Base-by-base conservation (phyloP, 2,329 filamentous ascomycete genomes). In the Teratosphaeriaceae sp. region DNA sequence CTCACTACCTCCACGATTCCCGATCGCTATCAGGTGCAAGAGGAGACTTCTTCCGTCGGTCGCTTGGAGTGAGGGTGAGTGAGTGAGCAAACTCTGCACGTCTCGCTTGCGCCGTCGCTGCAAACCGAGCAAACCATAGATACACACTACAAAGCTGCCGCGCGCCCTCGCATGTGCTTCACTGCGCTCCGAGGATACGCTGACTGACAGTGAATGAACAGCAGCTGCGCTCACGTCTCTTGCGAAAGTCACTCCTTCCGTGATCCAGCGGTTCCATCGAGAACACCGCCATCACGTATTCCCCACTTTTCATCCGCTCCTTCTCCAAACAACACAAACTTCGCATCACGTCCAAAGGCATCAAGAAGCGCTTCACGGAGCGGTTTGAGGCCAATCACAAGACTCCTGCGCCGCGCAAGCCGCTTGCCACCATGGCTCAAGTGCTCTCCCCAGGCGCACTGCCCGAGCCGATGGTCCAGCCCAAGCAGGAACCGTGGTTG, bases 241-340 rank as follows among this genome's bases (percentile, higher is more conserved):
- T 40, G 23, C 33, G 29, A 27, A n/a, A 41, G 36, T 13, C 35
- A 40, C 23, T n/a, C 19, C 29, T n/a, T 37, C 24, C 31, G 35
- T 36, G 36, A 45, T 23, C 16, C 35, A 31, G 35, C 24, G 31
- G 24, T 24, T 15, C 35, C 31, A n/a, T 41, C 20, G 7, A 9
- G 49, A 52, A 50, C 41, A 58, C 58, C 58, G 56, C 54, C 53
- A 61, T 42, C 44, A 60, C 57, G 80, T 80, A 84, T 80, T 85
- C 80, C 53, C 79, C 79, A 68, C 75, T 84, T 57, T 82, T 84
- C 65, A 70, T 82, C 64, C 75, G 78, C 62, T 65, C 55, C 50
- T 63, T 54, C 58, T 69, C 68, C 42, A 67, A 63, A 48, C 69
- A 70, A 56, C 65, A 71, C 58, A 67, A 71, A 48, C 63, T 72